phyloP scores from a whole-genome alignment of 2,329 filamentous ascomycete species.

The Cordyceps fumosorosea region DNA sequence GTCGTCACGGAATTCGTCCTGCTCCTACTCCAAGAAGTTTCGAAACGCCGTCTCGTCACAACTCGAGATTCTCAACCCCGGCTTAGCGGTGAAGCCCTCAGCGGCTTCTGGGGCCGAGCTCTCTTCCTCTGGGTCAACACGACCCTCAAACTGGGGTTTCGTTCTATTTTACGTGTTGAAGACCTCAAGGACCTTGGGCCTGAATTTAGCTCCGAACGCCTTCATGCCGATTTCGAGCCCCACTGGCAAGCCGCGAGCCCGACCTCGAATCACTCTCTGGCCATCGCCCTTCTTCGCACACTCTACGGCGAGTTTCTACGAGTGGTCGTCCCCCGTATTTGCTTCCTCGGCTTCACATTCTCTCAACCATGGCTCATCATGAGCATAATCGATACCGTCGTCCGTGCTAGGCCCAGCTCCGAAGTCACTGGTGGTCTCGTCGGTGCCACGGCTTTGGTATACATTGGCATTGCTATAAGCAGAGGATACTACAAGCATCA shows the following conservation, averaged over 20 bases:
- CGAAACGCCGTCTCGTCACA: slow-evolving; percentile 19
- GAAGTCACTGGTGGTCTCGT: slow-evolving; percentile 3
- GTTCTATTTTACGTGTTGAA: slow-evolving; percentile 4
- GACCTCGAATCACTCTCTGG: slow-evolving; percentile 8
- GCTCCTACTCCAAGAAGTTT: slow-evolving; percentile 25
- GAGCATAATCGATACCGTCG: slow-evolving; percentile 1
- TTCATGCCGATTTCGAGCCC: not conserved
- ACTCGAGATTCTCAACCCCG: slow-evolving; percentile 5
- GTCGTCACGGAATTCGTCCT: slow-evolving; percentile 23
- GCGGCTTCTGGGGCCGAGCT: slow-evolving; percentile 17
- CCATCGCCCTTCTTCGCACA: not conserved
- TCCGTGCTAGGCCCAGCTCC: not conserved
- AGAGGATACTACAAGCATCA: slow-evolving; percentile 11
- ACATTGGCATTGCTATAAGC: slow-evolving; percentile 9
- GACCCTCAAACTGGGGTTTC: slow-evolving; percentile 8
- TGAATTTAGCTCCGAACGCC: slow-evolving; percentile 7
- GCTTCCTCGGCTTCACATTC: slow-evolving; percentile 10
- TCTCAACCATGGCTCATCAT: slow-evolving; percentile 8
- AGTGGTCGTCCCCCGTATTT: slow-evolving; percentile 5
- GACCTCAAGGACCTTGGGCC: slow-evolving; percentile 10
- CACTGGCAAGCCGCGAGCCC: slow-evolving; percentile 3
- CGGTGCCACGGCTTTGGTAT: slow-evolving; percentile 9
- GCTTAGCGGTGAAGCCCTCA: slow-evolving; percentile 18
- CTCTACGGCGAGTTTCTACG: slow-evolving; percentile 7
- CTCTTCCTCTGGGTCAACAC: slow-evolving; percentile 13